These are phyloP conservation scores for Porcisia hertigi DNA, from an alignment of 208 protist genomes.

Conservation along the genomic window DNA sequence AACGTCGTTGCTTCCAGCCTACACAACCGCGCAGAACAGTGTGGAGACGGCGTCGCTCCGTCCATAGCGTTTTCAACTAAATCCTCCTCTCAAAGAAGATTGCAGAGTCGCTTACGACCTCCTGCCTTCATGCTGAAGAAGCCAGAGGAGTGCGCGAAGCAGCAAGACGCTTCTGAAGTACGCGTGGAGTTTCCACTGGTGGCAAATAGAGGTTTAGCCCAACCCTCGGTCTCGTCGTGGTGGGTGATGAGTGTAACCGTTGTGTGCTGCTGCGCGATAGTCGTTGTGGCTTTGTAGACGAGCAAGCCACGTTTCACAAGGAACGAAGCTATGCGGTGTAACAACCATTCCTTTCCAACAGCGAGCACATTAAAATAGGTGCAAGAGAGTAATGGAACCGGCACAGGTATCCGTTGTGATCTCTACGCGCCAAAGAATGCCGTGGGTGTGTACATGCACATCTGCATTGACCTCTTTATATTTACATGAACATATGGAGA, in stretches of 20 bases:
- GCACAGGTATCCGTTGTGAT: background rate
- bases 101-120: conserved; percentile 49
- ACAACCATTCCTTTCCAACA: background rate
- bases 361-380: background rate
- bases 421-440: background rate
- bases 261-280: conserved; percentile 28
- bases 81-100: conserved; percentile 23
- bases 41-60: conserved; percentile 2
- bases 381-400: background rate
- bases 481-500: background rate
- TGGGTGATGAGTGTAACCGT: conserved; percentile 37
- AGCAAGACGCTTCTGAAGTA: background rate
- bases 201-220: background rate
- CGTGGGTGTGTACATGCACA: too few relatives aligned
- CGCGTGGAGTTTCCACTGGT: background rate
- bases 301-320: background rate
- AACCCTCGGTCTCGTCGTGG: conserved; percentile 3
- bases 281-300: conserved; percentile 23
- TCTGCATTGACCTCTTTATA: background rate
- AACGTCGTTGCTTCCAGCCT: conserved; percentile 37
- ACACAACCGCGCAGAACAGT: conserved; percentile 22
- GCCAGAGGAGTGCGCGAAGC: background rate
- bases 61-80: conserved; percentile 34
- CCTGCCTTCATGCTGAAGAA: conserved; percentile 43
- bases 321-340: conserved; percentile 4